Conservation (phyloP, 1,284 basidiomycete species). For the Cryptococcus floricola region DNA sequence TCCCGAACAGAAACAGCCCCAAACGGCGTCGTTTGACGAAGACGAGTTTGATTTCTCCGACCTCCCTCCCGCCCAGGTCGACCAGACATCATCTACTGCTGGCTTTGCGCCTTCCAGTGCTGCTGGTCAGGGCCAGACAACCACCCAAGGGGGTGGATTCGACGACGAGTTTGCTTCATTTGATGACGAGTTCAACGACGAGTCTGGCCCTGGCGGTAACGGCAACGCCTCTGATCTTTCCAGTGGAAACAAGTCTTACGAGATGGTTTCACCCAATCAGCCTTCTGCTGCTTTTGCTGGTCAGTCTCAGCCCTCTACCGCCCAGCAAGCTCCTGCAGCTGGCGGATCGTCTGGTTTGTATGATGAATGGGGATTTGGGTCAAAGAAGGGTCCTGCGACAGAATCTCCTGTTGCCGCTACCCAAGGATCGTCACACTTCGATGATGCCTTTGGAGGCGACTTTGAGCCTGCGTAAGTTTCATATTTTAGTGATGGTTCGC, state of each 20-base stretch:
- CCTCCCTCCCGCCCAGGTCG: constrained; percentile 50
- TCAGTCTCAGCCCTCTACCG: background rate
- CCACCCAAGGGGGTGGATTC: constrained; percentile 20
- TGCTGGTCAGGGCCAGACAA: background rate
- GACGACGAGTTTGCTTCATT: constrained; percentile 51
- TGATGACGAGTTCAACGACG: constrained; percentile 49
- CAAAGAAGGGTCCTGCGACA: constrained; percentile 6
- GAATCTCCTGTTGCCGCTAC: background rate
- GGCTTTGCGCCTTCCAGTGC: constrained; percentile 13
- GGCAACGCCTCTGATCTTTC: constrained; percentile 18
- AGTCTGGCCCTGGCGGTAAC: constrained; percentile 5
- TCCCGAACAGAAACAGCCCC: constrained; percentile 13
- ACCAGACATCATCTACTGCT: constrained; percentile 7
- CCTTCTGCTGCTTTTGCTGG: too few relatives aligned
- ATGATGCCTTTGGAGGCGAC: constrained; percentile 54
- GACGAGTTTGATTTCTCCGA: constrained; percentile 79
- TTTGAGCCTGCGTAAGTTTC: constrained; percentile 25
- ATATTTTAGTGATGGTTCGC: background rate
- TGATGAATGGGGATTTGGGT: constrained; percentile 44
- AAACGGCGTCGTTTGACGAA: constrained; percentile 63
- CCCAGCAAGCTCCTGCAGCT: background rate
- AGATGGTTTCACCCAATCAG: constrained; percentile 32
- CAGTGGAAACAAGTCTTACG: constrained; percentile 31
- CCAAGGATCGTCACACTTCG: constrained; percentile 52
- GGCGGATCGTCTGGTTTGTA: background rate